These are phyloP conservation scores for Pythium aquatile DNA, from an alignment of 352 stramenopile species.

Conservation along the genomic window DNA sequence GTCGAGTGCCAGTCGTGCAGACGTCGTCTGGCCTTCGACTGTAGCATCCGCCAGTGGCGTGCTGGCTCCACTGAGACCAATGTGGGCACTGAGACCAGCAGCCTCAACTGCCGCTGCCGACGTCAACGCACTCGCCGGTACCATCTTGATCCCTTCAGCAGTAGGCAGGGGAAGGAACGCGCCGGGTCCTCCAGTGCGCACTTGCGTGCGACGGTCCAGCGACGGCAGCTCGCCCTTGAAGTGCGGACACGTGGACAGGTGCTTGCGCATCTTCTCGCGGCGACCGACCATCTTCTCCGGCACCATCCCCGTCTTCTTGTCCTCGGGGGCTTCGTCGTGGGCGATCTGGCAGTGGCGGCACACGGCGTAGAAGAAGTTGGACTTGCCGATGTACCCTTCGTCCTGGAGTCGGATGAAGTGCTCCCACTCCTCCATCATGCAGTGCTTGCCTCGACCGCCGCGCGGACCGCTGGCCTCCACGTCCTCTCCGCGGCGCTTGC, in stretches of 20 bases:
- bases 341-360: conserved; percentile 72
- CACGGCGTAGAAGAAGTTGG: conserved; percentile 76
- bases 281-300: conserved; percentile 72
- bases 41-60: conserved; percentile 3
- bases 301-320: conserved; percentile 51
- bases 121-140: conserved; percentile 24
- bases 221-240: conserved; percentile 68
- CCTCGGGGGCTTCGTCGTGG: conserved; percentile 48
- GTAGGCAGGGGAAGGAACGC: conserved; percentile 29
- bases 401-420: conserved; percentile 75
- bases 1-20: conserved; percentile 52
- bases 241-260: conserved; percentile 53
- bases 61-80: neutral
- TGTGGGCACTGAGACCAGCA: neutral
- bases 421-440: conserved; percentile 82
- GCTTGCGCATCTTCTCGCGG: conserved; percentile 79
- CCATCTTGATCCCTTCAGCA: conserved; percentile 31
- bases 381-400: conserved; percentile 81
- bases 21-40: neutral
- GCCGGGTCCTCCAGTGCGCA: conserved; percentile 15
- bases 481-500: conserved; percentile 46
- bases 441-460: conserved; percentile 66
- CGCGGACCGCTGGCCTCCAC: conserved; percentile 36
- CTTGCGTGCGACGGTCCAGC: conserved; percentile 36
- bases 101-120: conserved; percentile 15